Base-by-base conservation (phyloP, 148 eudicot genomes). In the Rhododendron ferrugineum region DNA sequence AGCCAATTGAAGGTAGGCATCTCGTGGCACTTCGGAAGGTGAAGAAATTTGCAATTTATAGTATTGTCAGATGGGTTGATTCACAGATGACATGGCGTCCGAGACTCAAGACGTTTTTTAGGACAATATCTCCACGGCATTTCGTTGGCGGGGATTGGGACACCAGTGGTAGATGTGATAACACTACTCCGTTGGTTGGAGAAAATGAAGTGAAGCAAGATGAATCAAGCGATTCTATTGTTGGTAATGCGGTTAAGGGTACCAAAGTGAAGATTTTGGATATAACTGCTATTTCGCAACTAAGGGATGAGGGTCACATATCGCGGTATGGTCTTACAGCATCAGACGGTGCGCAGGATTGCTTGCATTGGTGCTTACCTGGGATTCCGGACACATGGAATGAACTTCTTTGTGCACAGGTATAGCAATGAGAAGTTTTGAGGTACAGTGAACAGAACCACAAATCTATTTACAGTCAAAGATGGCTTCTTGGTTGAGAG, bases 301-400 rank as follows among this genome's bases (percentile, higher is more conserved):
- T 93, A 26, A 89, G 95, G 87, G 95, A 93, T 42, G 95, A 91
- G 83, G 93, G 91, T 44, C 95, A 93, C 85, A 90, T 93, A 85
- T 93, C 95, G 20, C 91, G 93, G 22, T 93, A 89, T 42, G 86
- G 93, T 42, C 42, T 88, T 34, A 86, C 87, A 85, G 89, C 90
- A 32, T 85, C 92, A 15, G 86, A 89, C 26, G 91, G 92, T 26
- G 58, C 85, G 14, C 92, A 90, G 62, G 95, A 93, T 74, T 93
- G 95, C 89, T 88, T 93, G 72, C 95, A 93, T 89, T 93, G 95
- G 95, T 93, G 95, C 88, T 73, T 93, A 50, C 95, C 95, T 6
- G 95, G 95, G 32, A 80, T 93, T 87, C 95, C 95, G 1, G 95
- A 93, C 83, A 87, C 90, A 2, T 93, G 95, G 95, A 93, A 93